Conservation (phyloP, 305 asterid species). For the Petunia hybrid region DNA sequence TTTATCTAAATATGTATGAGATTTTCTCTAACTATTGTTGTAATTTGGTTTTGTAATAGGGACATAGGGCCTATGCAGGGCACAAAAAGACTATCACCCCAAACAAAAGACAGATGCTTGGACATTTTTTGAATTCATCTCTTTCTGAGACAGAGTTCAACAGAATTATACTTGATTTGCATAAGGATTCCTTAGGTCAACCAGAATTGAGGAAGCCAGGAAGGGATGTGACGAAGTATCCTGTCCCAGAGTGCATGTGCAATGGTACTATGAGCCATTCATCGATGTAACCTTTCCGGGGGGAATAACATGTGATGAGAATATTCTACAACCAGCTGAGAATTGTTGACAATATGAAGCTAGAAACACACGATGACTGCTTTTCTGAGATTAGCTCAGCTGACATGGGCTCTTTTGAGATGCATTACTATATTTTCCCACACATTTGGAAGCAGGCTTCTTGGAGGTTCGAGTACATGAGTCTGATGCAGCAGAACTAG, state of each 20-base stretch:
- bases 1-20: neutral
- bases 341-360: neutral
- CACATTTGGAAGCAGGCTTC: neutral
- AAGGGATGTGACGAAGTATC: constrained; percentile 90
- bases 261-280: constrained; percentile 43
- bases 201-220: constrained; percentile 78
- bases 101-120: constrained; percentile 85
- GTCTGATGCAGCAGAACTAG: constrained; percentile 1
- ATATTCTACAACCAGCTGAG: constrained; percentile 18
- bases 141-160: constrained; percentile 73
- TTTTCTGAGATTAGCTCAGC: neutral
- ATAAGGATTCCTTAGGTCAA: constrained; percentile 80
- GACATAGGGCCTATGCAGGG: constrained; percentile 90
- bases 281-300: constrained; percentile 13
- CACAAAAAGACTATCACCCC: constrained; percentile 87
- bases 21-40: neutral
- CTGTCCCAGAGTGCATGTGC: constrained; percentile 95
- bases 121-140: constrained; percentile 70
- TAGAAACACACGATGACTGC: too few relatives aligned
- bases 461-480: constrained; percentile 4
- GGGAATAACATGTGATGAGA: constrained; percentile 18
- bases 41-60: constrained; percentile 50
- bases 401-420: neutral
- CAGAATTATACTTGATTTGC: constrained; percentile 61
- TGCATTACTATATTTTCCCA: neutral